These are phyloP conservation scores for Wickerhamomyces bovis DNA, from an alignment of 805 yeast genomes.

Conservation along the genomic window DNA sequence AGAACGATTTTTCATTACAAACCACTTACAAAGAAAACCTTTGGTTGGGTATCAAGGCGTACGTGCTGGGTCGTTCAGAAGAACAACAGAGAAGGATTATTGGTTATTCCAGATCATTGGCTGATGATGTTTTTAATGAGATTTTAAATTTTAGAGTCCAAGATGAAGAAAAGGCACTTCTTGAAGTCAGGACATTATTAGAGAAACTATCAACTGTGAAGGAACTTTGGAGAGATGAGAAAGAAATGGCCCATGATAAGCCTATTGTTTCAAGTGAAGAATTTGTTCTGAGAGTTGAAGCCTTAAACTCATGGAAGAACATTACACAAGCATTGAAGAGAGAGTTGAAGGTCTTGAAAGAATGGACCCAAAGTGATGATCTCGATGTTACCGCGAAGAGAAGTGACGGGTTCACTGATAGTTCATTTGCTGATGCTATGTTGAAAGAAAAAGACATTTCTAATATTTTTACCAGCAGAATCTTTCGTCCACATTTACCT, in stretches of 20 bases:
- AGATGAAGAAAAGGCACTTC: conserved; percentile 37
- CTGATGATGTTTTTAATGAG: conserved; percentile 67
- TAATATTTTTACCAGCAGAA: conserved; percentile 61
- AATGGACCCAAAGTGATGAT: conserved; percentile 84
- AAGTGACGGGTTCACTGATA: conserved; percentile 42
- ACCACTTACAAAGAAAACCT: conserved; percentile 61
- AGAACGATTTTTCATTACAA: conserved; percentile 43
- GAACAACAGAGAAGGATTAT: conserved; percentile 72
- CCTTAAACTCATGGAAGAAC: conserved; percentile 78
- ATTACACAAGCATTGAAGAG: conserved; percentile 62
- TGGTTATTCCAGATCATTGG: conserved; percentile 61
- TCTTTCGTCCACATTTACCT: conserved; percentile 66
- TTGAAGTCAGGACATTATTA: conserved; percentile 51
- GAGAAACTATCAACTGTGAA: conserved; percentile 61
- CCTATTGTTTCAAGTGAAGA: conserved; percentile 61
- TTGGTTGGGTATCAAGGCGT: conserved; percentile 87
- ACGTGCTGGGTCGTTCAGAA: conserved; percentile 70
- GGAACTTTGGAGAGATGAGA: conserved; percentile 70
- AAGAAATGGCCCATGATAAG: conserved; percentile 74
- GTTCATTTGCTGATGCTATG: conserved; percentile 75
- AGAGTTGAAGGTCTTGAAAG: conserved; percentile 52
- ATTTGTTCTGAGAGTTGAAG: conserved; percentile 62
- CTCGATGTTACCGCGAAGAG: conserved; percentile 50
- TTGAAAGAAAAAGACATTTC: conserved; percentile 76
- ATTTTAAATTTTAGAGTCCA: conserved; percentile 57